phyloP scores from a whole-genome alignment of 768 basidiomycete species.

The Trametes cinnabarina region DNA sequence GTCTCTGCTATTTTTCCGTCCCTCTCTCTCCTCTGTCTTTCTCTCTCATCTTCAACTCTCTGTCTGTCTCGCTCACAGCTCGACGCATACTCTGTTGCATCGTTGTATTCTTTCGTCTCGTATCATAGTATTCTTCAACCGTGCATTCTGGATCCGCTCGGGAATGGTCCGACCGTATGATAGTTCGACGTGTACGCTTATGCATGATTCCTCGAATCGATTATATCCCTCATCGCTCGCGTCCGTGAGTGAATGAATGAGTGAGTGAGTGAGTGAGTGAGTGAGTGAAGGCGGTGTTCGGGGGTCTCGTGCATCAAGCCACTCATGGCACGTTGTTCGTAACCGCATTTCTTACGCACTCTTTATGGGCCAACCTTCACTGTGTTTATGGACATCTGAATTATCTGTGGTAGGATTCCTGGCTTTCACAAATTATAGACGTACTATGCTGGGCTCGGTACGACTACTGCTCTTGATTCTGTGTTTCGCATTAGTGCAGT shows the following conservation, averaged over 20 bases:
- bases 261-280: too few relatives aligned
- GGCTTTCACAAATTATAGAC: background rate
- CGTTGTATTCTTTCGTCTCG: slow-evolving; percentile 17
- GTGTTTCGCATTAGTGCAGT: background rate
- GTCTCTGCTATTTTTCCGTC: slow-evolving; percentile 16
- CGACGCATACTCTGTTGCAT: slow-evolving; percentile 13
- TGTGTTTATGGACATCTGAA: too few relatives aligned
- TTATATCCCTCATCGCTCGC: background rate
- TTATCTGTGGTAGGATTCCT: too few relatives aligned
- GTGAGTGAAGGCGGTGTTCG: too few relatives aligned
- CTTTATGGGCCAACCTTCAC: too few relatives aligned
- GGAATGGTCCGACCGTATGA: slow-evolving; percentile 13
- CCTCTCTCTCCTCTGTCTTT: background rate
- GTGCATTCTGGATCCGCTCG: slow-evolving; percentile 11
- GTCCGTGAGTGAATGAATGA: background rate
- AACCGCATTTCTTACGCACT: too few relatives aligned
- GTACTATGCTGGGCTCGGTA: background rate
- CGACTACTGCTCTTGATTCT: background rate
- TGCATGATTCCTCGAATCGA: slow-evolving; percentile 3
- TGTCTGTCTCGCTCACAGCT: slow-evolving; percentile 9
- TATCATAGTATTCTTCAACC: slow-evolving; percentile 7
- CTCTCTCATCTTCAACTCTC: slow-evolving; percentile 2
- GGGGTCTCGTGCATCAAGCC: too few relatives aligned
- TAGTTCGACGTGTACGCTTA: slow-evolving; percentile 13
- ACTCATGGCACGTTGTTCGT: too few relatives aligned